Percentiles rank a stretch among this genome's conserved stretches.
These are phyloP conservation scores for Triangularia setosa DNA, from an alignment of 2,329 filamentous ascomycete genomes.

Conservation along the genomic window DNA sequence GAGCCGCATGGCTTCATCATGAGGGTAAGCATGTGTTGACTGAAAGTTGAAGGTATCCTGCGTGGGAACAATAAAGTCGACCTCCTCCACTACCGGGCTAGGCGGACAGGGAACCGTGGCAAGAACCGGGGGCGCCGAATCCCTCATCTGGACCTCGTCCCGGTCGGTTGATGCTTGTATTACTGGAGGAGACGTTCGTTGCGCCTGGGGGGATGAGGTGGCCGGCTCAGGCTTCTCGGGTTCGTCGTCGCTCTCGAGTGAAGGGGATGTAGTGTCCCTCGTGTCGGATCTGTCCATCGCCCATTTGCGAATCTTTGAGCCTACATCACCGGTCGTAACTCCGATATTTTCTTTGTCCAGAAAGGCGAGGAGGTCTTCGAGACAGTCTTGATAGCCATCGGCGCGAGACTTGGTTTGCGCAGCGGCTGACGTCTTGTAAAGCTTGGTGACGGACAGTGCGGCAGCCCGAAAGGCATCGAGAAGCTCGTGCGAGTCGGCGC, in stretches of 20 bases:
- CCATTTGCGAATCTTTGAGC: conserved; percentile 55
- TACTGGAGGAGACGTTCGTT: conserved; percentile 44
- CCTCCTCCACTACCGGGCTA: conserved; percentile 24
- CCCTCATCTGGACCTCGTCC: conserved; percentile 35
- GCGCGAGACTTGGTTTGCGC: conserved; percentile 71
- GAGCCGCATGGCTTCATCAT: conserved; percentile 55
- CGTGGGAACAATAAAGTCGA: conserved; percentile 48
- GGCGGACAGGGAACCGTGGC: conserved; percentile 21
- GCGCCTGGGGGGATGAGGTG: conserved; percentile 55
- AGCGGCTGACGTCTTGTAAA: conserved; percentile 86
- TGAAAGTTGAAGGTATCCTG: conserved; percentile 68
- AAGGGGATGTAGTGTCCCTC: conserved; percentile 49
- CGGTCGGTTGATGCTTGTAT: conserved; percentile 31
- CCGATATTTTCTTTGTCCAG: conserved; percentile 79
- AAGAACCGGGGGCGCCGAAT: conserved; percentile 31
- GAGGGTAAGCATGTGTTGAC: conserved; percentile 57
- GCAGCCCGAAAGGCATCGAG: conserved; percentile 89
- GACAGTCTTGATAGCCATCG: conserved; percentile 88
- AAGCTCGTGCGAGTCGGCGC: conserved; percentile 55
- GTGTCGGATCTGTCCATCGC: conserved; percentile 67
- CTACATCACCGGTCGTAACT: conserved; percentile 72
- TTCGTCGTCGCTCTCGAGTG: conserved; percentile 54
- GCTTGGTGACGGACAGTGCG: conserved; percentile 88
- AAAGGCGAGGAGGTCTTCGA: conserved; percentile 84
- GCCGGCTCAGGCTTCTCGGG: conserved; percentile 55